Conservation (phyloP, 1,284 basidiomycete genomes). For the Pyrrhoderma lamaoense region DNA sequence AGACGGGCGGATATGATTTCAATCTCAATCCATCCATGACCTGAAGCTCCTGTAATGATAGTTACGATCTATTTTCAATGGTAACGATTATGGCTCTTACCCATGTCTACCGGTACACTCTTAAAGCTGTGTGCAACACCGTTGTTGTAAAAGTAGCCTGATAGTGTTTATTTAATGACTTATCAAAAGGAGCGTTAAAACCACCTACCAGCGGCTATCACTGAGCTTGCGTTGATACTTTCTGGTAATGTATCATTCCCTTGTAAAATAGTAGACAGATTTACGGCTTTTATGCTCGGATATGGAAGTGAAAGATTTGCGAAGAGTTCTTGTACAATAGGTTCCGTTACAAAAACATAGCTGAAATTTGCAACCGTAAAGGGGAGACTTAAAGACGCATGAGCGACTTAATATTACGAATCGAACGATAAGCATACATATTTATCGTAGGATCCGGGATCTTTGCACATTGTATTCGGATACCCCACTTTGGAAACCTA, state of each 20-base stretch:
- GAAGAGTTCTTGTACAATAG: conserved; percentile 29
- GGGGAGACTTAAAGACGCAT: no score
- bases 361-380: no score
- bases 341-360: conserved; percentile 33
- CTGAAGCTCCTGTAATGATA: conserved; percentile 3
- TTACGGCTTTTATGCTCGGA: conserved; percentile 25
- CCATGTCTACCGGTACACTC: no score
- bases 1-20: conserved; percentile 5
- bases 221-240: conserved; percentile 22
- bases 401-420: no score
- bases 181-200: background rate
- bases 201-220: conserved; percentile 25
- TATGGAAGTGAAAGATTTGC: conserved; percentile 21
- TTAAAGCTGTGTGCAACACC: no score
- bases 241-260: conserved; percentile 24
- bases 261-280: conserved; percentile 18
- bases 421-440: conserved; percentile 25
- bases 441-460: conserved; percentile 27
- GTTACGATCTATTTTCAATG: background rate
- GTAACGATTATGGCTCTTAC: background rate
- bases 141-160: no score
- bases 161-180: no score
- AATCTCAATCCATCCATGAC: conserved; percentile 6
- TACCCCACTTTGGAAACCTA: conserved; percentile 36
- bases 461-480: conserved; percentile 33